These are phyloP conservation scores for Corniculantispora saksenae DNA, from an alignment of 2,329 filamentous ascomycete species.

Conservation along the genomic window DNA sequence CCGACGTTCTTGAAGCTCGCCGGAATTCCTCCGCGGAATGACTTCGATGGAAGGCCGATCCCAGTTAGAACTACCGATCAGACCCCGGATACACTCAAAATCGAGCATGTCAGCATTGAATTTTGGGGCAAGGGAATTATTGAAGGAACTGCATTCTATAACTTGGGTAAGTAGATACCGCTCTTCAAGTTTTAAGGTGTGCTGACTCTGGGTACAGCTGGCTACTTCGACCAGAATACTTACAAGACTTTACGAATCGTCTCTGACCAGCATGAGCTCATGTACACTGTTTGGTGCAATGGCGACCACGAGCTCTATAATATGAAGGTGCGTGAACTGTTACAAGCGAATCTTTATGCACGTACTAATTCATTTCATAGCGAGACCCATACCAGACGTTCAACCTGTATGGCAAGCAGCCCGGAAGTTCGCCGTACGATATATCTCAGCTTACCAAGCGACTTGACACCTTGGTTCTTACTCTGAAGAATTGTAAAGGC, in stretches of 20 bases:
- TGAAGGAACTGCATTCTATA: conserved; percentile 23
- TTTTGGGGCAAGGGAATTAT: conserved; percentile 47
- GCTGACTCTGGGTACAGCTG: conserved; percentile 28
- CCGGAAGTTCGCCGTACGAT: not conserved
- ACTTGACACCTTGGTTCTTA: conserved; percentile 59
- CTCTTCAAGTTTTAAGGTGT: too few relatives aligned
- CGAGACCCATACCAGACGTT: conserved; percentile 50
- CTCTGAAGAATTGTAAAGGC: conserved; percentile 61
- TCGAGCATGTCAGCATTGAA: conserved; percentile 54
- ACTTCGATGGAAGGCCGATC: conserved; percentile 55
- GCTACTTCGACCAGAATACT: conserved; percentile 42
- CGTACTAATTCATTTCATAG: conserved; percentile 28
- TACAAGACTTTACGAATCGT: conserved; percentile 54
- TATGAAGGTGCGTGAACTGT: conserved; percentile 42
- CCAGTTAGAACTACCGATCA: conserved; percentile 29
- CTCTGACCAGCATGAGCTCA: conserved; percentile 48
- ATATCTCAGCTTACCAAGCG: conserved; percentile 34
- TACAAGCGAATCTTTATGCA: not conserved
- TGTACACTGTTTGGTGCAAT: conserved; percentile 58
- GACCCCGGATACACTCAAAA: conserved; percentile 25
- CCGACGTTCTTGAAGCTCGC: conserved; percentile 51
- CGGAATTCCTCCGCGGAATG: conserved; percentile 36
- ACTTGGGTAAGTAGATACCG: conserved; percentile 16
- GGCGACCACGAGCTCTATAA: conserved; percentile 50
- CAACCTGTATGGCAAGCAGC: conserved; percentile 23